Percentiles rank a stretch among this genome's conserved stretches.
phyloP scores from a whole-genome alignment of 2,329 filamentous ascomycete genomes.

The Fusarium drepaniforme region DNA sequence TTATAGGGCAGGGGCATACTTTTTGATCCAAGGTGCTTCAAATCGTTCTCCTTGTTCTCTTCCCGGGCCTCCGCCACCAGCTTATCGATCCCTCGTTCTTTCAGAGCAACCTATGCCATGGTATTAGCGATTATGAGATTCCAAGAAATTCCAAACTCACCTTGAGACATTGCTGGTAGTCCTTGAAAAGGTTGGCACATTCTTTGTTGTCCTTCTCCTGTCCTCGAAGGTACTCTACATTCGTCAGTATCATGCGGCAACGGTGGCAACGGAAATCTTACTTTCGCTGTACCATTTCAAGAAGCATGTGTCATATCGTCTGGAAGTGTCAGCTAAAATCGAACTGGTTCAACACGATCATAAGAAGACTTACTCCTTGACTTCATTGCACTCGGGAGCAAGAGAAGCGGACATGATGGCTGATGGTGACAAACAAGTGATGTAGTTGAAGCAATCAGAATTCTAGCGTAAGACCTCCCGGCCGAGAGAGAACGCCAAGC shows the following conservation, averaged over 20 bases:
- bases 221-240: slow-evolving; percentile 87
- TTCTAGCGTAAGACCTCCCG: slow-evolving; percentile 20
- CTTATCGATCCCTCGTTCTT: slow-evolving; percentile 90
- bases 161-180: slow-evolving; percentile 88
- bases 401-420: slow-evolving; percentile 89
- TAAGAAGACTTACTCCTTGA: slow-evolving; percentile 81
- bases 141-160: slow-evolving; percentile 58
- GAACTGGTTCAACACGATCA: background rate
- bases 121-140: background rate
- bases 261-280: slow-evolving; percentile 59
- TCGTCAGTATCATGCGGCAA: slow-evolving; percentile 27
- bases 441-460: slow-evolving; percentile 37
- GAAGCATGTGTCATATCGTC: slow-evolving; percentile 96
- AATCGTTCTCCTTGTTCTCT: slow-evolving; percentile 89
- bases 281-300: slow-evolving; percentile 99
- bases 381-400: slow-evolving; percentile 92
- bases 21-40: slow-evolving; percentile 59
- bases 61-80: slow-evolving; percentile 93
- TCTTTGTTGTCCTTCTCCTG: slow-evolving; percentile 85
- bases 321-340: slow-evolving; percentile 51
- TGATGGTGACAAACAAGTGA: slow-evolving; percentile 10
- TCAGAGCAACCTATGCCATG: slow-evolving; percentile 71
- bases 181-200: slow-evolving; percentile 86
- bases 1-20: slow-evolving; percentile 46
- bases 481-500: slow-evolving; percentile 24